These are phyloP conservation scores for Papilionanthe hybrid DNA, from an alignment of 116 monocot species.

Conservation along the genomic window DNA sequence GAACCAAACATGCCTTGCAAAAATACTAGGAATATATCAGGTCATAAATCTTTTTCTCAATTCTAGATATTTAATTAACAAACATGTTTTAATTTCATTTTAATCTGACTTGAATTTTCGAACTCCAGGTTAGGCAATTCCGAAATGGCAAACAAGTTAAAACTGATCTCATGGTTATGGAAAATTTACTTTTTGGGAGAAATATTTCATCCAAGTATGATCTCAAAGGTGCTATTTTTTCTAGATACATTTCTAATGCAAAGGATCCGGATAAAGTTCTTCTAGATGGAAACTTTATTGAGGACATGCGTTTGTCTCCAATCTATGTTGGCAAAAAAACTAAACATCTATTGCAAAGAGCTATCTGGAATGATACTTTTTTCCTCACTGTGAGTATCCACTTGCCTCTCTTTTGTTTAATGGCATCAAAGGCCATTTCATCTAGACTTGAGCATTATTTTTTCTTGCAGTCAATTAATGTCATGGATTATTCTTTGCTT, in stretches of 20 bases:
- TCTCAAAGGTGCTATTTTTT: conserved; percentile 85
- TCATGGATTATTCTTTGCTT: conserved; percentile 92
- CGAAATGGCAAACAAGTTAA: conserved; percentile 71
- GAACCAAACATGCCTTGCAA: conserved; percentile 94
- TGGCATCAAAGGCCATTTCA: not conserved
- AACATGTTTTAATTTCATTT: not conserved
- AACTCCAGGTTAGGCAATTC: conserved; percentile 60
- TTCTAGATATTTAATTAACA: not conserved
- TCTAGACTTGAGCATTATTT: not conserved
- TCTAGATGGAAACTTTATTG: conserved; percentile 82
- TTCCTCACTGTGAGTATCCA: conserved; percentile 81
- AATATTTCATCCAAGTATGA: conserved; percentile 70
- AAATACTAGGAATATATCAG: conserved; percentile 94
- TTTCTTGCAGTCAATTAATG: conserved; percentile 76
- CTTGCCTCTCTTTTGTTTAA: not conserved
- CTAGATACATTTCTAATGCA: conserved; percentile 54
- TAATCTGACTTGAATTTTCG: conserved; percentile 9
- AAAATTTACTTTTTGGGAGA: conserved; percentile 75
- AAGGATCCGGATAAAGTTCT: conserved; percentile 40
- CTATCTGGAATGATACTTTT: conserved; percentile 97
- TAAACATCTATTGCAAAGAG: conserved; percentile 77
- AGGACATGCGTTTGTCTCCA: conserved; percentile 79
- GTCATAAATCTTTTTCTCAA: conserved; percentile 19
- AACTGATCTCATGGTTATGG: conserved; percentile 88
- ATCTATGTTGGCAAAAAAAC: conserved; percentile 69